phyloP scores from a whole-genome alignment of 306 rosid species.

The Oemleria cerasiformis region DNA sequence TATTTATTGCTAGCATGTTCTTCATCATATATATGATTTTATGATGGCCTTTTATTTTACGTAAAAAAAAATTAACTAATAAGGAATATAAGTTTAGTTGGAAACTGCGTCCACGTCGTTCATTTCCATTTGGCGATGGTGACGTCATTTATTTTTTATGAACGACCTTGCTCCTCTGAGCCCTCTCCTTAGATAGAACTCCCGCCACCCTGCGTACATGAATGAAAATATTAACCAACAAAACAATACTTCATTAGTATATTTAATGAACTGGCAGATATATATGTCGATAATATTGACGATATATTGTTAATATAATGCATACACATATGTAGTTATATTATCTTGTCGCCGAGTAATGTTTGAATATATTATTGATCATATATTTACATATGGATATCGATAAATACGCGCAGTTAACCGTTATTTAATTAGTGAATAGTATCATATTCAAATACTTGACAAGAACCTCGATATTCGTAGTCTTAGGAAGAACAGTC shows the following conservation, averaged over 20 bases:
- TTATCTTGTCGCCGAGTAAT: too few species aligned
- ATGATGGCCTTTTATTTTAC: background rate
- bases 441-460: constrained; percentile 19
- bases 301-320: too few species aligned
- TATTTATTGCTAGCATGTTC: too few species aligned
- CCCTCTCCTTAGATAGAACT: constrained; percentile 9
- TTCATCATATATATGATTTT: background rate
- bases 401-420: too few species aligned
- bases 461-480: constrained; percentile 26
- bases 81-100: background rate
- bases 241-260: too few species aligned
- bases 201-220: background rate
- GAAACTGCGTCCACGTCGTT: background rate
- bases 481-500: background rate
- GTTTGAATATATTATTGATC: too few species aligned
- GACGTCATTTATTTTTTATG: background rate
- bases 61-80: background rate
- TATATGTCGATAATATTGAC: too few species aligned
- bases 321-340: too few species aligned
- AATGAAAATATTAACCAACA: background rate
- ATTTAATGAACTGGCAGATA: too few species aligned
- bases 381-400: too few species aligned
- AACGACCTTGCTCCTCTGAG: background rate
- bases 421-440: too few species aligned
- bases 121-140: background rate